Evolutionary conservation across 176 grass and related monocot species (phyloP).

Genomic region (Pontederia paniculata): DNA sequence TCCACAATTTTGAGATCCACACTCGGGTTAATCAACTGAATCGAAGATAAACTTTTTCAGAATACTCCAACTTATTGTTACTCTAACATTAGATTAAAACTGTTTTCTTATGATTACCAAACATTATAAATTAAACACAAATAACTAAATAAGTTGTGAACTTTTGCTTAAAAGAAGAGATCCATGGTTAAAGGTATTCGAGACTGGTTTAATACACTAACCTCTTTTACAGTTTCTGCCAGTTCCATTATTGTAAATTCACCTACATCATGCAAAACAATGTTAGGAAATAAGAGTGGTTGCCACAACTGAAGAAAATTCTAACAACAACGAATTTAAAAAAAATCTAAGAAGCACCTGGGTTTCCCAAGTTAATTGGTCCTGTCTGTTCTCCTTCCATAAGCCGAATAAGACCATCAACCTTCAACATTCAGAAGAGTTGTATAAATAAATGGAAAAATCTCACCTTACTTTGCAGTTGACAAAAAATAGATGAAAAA

Average conservation of each 20-base stretch:
- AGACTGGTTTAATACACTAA: background rate
- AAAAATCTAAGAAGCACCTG: constrained; percentile 35
- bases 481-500: constrained; percentile 9
- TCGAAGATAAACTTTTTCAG: background rate
- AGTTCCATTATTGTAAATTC: constrained; percentile 97
- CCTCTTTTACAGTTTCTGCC: constrained; percentile 91
- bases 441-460: background rate
- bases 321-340: constrained; percentile 1
- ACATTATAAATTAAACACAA: no score
- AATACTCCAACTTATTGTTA: no score
- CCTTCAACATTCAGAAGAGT: constrained; percentile 37
- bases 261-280: constrained; percentile 29
- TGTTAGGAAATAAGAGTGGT: constrained; percentile 3
- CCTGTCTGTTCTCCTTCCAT: constrained; percentile 89
- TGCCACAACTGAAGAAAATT: constrained; percentile 3
- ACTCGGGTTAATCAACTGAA: background rate
- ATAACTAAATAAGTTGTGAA: no score
- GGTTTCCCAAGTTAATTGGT: constrained; percentile 85
- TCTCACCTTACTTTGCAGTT: background rate
- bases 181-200: no score
- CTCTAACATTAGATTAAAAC: no score
- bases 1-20: background rate
- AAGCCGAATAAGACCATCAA: constrained; percentile 89
- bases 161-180: no score
- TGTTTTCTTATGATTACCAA: no score